Conservation (phyloP, 2,329 filamentous ascomycete genomes). For the Paramyrothecium sp. region DNA sequence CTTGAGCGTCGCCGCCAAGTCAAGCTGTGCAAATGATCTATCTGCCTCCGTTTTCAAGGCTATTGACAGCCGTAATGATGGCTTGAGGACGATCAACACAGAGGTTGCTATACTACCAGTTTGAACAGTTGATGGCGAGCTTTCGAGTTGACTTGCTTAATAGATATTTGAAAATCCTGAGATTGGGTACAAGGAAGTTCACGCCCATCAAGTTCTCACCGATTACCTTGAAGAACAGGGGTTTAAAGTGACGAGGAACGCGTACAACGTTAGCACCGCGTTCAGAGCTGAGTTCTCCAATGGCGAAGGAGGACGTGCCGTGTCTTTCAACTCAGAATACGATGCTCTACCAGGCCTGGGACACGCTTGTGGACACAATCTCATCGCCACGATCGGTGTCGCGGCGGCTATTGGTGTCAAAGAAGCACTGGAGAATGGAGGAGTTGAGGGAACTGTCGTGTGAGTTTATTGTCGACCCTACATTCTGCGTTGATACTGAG, state of each 20-base stretch:
- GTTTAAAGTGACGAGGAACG: conserved; percentile 7
- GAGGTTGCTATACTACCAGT: background rate
- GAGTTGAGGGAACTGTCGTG: conserved; percentile 4
- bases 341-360: conserved; percentile 12
- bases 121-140: background rate
- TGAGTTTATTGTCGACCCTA: background rate
- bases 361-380: conserved; percentile 48
- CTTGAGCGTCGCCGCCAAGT: background rate
- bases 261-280: conserved; percentile 8
- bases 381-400: conserved; percentile 48
- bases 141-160: background rate
- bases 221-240: conserved; percentile 8
- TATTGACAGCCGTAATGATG: background rate
- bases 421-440: conserved; percentile 1
- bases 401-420: conserved; percentile 28
- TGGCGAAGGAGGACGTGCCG: conserved; percentile 7
- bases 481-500: conserved; percentile 40
- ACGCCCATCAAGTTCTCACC: conserved; percentile 8
- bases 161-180: conserved; percentile 7
- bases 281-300: conserved; percentile 10
- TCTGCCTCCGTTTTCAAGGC: background rate
- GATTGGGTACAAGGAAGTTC: conserved; percentile 9
- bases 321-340: conserved; percentile 5
- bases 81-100: background rate
- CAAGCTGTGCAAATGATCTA: background rate